Evolutionary conservation across 176 grass and related monocot species (phyloP).

Genomic region (Olyra latifolia): DNA sequence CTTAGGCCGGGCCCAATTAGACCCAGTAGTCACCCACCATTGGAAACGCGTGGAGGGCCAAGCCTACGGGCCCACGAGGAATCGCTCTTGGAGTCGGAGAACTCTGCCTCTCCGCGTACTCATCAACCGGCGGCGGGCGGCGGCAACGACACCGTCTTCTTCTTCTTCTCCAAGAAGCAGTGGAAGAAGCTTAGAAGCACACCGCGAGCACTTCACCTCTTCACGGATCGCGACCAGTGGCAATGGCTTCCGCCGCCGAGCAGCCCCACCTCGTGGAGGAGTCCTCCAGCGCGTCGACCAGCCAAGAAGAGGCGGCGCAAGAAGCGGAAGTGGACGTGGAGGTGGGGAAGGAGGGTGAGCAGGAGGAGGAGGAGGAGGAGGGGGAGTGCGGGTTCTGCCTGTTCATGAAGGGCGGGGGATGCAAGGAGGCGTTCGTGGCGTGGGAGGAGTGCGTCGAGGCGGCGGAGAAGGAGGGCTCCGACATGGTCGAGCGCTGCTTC

Average conservation of each 20-base stretch:
- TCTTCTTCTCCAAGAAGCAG: slow-evolving; percentile 20
- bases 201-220: neutral
- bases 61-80: neutral
- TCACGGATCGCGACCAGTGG: neutral
- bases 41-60: neutral
- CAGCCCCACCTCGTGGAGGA: neutral
- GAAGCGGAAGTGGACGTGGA: neutral
- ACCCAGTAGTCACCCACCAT: neutral
- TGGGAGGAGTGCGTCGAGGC: slow-evolving; percentile 84
- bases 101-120: neutral
- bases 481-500: slow-evolving; percentile 71
- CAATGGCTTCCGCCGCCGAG: neutral
- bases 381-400: slow-evolving; percentile 92
- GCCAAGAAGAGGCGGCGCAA: neutral
- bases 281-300: neutral
- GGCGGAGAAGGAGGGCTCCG: slow-evolving; percentile 49
- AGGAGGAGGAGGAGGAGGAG: slow-evolving; percentile 50
- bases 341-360: neutral
- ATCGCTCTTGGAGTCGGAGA: neutral
- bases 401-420: slow-evolving; percentile 90
- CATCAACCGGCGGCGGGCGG: neutral
- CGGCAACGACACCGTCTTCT: neutral
- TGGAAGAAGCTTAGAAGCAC: neutral
- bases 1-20: neutral
- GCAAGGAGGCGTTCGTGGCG: slow-evolving; percentile 66